Percentiles rank a stretch among this genome's conserved stretches.
phyloP scores from a whole-genome alignment of 129 eudicot species.

The Lactuca sativa region DNA sequence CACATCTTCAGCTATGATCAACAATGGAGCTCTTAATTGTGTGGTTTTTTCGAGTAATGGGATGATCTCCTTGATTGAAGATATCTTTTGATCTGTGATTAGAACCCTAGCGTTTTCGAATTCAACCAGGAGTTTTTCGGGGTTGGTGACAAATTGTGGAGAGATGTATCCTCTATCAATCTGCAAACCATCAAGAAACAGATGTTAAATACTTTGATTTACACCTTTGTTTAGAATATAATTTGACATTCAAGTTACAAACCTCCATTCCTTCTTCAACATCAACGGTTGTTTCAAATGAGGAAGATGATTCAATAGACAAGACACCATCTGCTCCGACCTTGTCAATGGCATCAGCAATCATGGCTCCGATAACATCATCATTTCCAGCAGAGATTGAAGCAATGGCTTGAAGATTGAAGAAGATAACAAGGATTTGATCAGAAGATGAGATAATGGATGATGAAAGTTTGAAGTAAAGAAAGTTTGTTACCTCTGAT shows the following conservation, averaged over 20 bases:
- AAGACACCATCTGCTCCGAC: conserved; percentile 77
- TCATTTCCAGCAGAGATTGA: conserved; percentile 75
- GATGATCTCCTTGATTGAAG: conserved; percentile 72
- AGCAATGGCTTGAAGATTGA: conserved; percentile 67
- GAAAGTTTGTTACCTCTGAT: conserved; percentile 53
- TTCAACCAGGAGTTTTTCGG: conserved; percentile 66
- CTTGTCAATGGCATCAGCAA: conserved; percentile 80
- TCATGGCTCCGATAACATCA: conserved; percentile 61
- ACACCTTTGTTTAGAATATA: no score
- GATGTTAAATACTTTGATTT: no score
- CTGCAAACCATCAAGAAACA: conserved; percentile 36
- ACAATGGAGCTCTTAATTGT: conserved; percentile 58
- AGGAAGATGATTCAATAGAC: conserved; percentile 72
- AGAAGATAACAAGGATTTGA: background rate
- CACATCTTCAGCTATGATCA: conserved; percentile 64
- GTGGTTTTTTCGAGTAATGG: conserved; percentile 73
- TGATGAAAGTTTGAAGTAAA: background rate
- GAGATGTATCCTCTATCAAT: conserved; percentile 84
- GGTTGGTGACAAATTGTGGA: conserved; percentile 77
- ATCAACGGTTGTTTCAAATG: conserved; percentile 80
- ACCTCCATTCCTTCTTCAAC: conserved; percentile 96
- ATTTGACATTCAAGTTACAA: background rate
- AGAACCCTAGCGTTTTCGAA: conserved; percentile 70
- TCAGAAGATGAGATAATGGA: background rate
- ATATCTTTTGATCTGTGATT: conserved; percentile 73